A percentile compares a stretch with the other conserved stretches of the same genome.
phyloP scores from a whole-genome alignment of 2,329 filamentous ascomycete genomes.

The Clarireedia homoeocarpa region DNA sequence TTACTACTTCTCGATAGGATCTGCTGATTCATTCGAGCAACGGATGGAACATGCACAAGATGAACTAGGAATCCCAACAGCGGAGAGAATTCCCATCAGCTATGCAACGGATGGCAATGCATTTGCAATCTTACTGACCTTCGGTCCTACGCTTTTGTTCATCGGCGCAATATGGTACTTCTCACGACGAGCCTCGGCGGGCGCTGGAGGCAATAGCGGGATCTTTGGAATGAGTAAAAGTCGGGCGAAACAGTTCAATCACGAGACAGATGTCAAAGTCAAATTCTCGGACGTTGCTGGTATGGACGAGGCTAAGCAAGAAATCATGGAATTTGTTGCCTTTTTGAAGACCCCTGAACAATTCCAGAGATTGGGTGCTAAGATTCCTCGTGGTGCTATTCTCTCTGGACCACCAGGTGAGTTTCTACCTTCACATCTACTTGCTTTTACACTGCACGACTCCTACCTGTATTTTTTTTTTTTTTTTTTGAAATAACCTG shows the following conservation, averaged over 20 bases:
- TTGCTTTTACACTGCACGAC: too few relatives aligned
- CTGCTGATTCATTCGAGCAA: slow-evolving; percentile 85
- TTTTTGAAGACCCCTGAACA: slow-evolving; percentile 91
- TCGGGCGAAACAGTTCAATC: slow-evolving; percentile 93
- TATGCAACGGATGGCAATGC: slow-evolving; percentile 68
- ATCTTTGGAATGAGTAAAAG: slow-evolving; percentile 97
- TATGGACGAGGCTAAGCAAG: slow-evolving; percentile 94
- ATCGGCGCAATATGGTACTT: slow-evolving; percentile 77
- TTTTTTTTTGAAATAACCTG: too few relatives aligned
- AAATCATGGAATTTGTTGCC: slow-evolving; percentile 99
- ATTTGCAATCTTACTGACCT: slow-evolving; percentile 47
- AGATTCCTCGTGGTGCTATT: slow-evolving; percentile 95
- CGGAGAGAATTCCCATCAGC: slow-evolving; percentile 88
- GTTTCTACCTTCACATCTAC: too few relatives aligned
- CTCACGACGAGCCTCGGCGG: slow-evolving; percentile 64
- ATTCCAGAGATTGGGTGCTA: slow-evolving; percentile 90
- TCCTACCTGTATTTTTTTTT: too few relatives aligned
- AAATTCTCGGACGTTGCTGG: slow-evolving; percentile 96
- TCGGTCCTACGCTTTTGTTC: slow-evolving; percentile 67
- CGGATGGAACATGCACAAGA: slow-evolving; percentile 81
- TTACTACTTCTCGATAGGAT: slow-evolving; percentile 95
- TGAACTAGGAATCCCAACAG: slow-evolving; percentile 74
- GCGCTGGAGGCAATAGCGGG: slow-evolving; percentile 60
- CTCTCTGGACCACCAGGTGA: slow-evolving; percentile 75
- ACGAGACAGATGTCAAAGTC: slow-evolving; percentile 91